A percentile compares a stretch with the other conserved stretches of the same genome.
phyloP scores from a whole-genome alignment of 129 eudicot species.

The sunflower (Helianthus annuus) region HanXRQr2.0-SUNRISE NC_035446.2:16448735-16449234 shows the following conservation, averaged over 20 bases:
- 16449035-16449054: too few relatives aligned
- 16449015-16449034: too few relatives aligned
- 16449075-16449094: too few relatives aligned
- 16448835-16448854: slow-evolving; percentile 68
- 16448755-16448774: slow-evolving; percentile 93
- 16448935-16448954: slow-evolving; percentile 84
- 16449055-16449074: too few relatives aligned
- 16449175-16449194: too few relatives aligned
- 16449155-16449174: too few relatives aligned
- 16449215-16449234: too few relatives aligned
- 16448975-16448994: slow-evolving; percentile 95
- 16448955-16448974: slow-evolving; percentile 93
- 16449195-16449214: too few relatives aligned
- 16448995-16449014: slow-evolving; percentile 93
- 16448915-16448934: slow-evolving; percentile 87
- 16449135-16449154: too few relatives aligned
- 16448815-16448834: slow-evolving; percentile 63
- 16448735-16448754: slow-evolving; percentile 10
- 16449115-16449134: too few relatives aligned
- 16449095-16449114: too few relatives aligned
- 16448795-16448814: slow-evolving; percentile 79
- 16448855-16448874: slow-evolving; percentile 96
- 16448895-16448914: slow-evolving; percentile 74
- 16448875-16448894: slow-evolving; percentile 69
- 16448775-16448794: slow-evolving; percentile 94